Evolutionary conservation across 2,329 filamentous ascomycete genomes (phyloP), one percentile per base, ranked within the genome.

Genomic region (Stagonosporopsis vannaccii): DNA sequence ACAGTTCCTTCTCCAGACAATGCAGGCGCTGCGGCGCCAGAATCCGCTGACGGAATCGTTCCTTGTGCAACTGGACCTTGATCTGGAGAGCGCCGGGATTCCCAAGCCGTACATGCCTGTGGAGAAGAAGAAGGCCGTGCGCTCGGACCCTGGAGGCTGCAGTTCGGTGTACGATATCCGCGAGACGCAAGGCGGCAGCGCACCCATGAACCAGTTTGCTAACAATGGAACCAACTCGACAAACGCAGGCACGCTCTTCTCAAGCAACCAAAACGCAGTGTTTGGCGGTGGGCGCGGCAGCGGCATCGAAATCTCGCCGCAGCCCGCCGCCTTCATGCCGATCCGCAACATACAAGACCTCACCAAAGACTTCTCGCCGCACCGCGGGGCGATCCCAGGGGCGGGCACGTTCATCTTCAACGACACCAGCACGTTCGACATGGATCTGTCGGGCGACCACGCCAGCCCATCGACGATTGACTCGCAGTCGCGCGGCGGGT

Each of bases 11-110:
- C 83, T 98, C 2, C 88, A 89, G 19, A 93, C 94, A 5, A 96
- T 99, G 87, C 90, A 92, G 63, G 92, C 91, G 4, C 78, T 98
- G 63, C 96, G 96, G 76, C 85, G 85, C 56, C 90, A 90, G 67
- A 97, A 96, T 63, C 93, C 93, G 0, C 81, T 99, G 45, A 96
- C 94, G 0, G 93, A 97, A 71, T 97, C 94, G 0, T 98, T 98
- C 78, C 80, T 98, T 32, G 91, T 95, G 3, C 95, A 98, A 74
- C 81, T 98, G 5, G 92, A 98, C 64, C 89, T 97, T 15, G 95
- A 99, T 69, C 83, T 98, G 4, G 91, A 96, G 73, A 87, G 86
- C 11, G 81, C 91, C 23, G 86, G 87, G 12, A 76, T 87, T 4
- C 59, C 82, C 83, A 63, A 87, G 85, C 61, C 85, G 82, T 8